A percentile compares a stretch with the other conserved stretches of the same genome.
phyloP scores from a whole-genome alignment of 441 rosid species.

The Sinapis alba region DNA sequence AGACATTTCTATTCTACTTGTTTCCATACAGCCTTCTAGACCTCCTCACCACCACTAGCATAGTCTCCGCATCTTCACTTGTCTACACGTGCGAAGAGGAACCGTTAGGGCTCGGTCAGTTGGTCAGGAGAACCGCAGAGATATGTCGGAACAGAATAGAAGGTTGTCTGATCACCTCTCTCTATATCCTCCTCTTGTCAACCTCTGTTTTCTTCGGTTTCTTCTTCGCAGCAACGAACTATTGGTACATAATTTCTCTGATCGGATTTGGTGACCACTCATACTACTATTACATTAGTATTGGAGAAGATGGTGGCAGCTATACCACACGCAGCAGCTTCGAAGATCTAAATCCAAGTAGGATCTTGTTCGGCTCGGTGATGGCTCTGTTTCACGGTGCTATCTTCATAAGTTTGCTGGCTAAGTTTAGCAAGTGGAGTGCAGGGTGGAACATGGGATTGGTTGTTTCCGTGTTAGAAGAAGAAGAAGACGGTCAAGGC shows the following conservation, averaged over 20 bases:
- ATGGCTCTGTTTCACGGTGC: slow-evolving; percentile 14
- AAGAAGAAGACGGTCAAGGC: slow-evolving; percentile 16
- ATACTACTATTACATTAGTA: not conserved
- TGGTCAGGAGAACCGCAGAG: slow-evolving; percentile 4
- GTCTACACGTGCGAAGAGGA: not conserved
- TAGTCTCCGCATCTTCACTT: not conserved
- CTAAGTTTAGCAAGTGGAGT: slow-evolving; percentile 44
- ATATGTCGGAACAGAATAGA: not conserved
- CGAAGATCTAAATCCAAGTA: not conserved
- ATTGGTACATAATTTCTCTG: slow-evolving; percentile 12
- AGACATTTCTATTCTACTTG: slow-evolving; percentile 36
- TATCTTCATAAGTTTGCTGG: not conserved
- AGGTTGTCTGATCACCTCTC: not conserved
- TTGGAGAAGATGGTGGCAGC: not conserved
- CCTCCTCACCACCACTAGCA: slow-evolving; percentile 29
- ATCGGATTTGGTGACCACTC: not conserved
- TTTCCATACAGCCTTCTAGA: slow-evolving; percentile 41
- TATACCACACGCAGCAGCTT: not conserved
- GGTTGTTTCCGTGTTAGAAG: slow-evolving; percentile 48
- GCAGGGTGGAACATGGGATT: slow-evolving; percentile 52
- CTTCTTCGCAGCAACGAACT: slow-evolving; percentile 32
- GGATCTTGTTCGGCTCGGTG: not conserved
- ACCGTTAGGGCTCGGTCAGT: not conserved
- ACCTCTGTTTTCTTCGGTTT: not conserved
- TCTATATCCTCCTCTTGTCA: not conserved